Percentiles rank a stretch among this genome's conserved stretches.
Evolutionary conservation across 2,329 filamentous ascomycete species (phyloP).

Genomic region (Curvularia verruculosa): DNA sequence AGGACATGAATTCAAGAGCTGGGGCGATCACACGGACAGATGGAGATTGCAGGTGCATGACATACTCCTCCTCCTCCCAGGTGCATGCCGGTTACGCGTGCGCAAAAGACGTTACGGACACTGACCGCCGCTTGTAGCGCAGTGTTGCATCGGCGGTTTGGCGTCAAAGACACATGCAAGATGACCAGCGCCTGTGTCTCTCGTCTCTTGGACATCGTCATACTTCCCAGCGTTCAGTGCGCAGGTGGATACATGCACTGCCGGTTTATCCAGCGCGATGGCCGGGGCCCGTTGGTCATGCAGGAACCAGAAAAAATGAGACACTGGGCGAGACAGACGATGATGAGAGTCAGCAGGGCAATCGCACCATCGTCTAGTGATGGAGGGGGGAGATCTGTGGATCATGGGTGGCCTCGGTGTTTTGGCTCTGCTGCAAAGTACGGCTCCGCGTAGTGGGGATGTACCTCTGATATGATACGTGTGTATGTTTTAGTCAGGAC

Average conservation of each 20-base stretch:
- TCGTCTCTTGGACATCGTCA: slow-evolving; percentile 3
- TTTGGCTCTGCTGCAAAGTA: neutral
- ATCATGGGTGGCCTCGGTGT: neutral
- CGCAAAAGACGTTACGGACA: neutral
- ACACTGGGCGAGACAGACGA: neutral
- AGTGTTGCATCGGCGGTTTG: neutral
- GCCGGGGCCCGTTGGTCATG: slow-evolving; percentile 1
- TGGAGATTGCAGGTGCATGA: slow-evolving; percentile 1
- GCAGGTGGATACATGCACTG: slow-evolving; percentile 3
- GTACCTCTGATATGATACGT: neutral
- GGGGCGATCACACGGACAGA: neutral
- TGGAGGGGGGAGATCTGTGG: neutral
- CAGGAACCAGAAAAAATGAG: slow-evolving; percentile 2
- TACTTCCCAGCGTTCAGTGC: neutral
- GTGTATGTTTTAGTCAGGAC: neutral
- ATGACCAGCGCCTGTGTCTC: neutral
- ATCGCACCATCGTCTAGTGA: slow-evolving; percentile 2
- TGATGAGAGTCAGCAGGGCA: neutral
- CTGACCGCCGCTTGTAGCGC: slow-evolving; percentile 11
- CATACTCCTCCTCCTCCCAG: neutral
- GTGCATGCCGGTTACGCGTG: slow-evolving; percentile 5
- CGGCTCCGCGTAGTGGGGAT: neutral
- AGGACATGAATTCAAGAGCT: neutral
- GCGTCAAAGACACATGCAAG: neutral
- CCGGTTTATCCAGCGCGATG: slow-evolving; percentile 5